phyloP scores from a whole-genome alignment of 202 grass and related monocot genomes.

The Dendrocalamus latiflorus region DNA sequence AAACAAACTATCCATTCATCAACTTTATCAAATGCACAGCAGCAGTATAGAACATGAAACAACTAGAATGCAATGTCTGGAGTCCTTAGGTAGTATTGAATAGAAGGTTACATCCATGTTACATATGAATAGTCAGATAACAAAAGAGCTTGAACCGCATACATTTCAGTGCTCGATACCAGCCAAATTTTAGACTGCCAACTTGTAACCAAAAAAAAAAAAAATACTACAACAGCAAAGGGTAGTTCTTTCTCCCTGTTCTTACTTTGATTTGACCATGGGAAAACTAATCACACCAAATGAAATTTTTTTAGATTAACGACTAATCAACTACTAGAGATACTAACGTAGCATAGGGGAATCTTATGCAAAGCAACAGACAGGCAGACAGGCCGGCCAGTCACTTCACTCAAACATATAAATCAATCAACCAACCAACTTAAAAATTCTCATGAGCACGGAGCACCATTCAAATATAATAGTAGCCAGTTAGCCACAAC shows the following conservation, averaged over 20 bases:
- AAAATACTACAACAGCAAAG: too few relatives aligned
- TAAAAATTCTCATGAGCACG: constrained; percentile 21
- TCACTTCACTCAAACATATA: constrained; percentile 31
- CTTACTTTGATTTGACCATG: constrained; percentile 3
- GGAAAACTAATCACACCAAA: neutral
- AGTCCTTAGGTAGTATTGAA: neutral
- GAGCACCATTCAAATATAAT: constrained; percentile 22
- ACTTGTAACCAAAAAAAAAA: too few relatives aligned
- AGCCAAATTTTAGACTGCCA: neutral
- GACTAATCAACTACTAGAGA: constrained; percentile 16
- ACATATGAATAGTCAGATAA: neutral
- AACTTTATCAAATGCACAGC: neutral
- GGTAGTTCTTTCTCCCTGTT: neutral
- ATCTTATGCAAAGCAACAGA: constrained; percentile 44
- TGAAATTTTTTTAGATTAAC: neutral
- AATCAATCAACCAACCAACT: constrained; percentile 30
- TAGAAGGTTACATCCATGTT: too few relatives aligned
- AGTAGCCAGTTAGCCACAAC: neutral
- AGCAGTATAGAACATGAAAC: neutral
- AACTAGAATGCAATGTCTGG: neutral
- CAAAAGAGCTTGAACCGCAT: too few relatives aligned
- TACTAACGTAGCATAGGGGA: constrained; percentile 27
- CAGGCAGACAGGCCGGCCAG: constrained; percentile 2
- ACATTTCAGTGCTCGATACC: neutral
- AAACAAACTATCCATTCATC: neutral